These are phyloP conservation scores for Trichopus zeylanicus DNA, from an alignment of 116 monocot species.

Conservation along the genomic window DNA sequence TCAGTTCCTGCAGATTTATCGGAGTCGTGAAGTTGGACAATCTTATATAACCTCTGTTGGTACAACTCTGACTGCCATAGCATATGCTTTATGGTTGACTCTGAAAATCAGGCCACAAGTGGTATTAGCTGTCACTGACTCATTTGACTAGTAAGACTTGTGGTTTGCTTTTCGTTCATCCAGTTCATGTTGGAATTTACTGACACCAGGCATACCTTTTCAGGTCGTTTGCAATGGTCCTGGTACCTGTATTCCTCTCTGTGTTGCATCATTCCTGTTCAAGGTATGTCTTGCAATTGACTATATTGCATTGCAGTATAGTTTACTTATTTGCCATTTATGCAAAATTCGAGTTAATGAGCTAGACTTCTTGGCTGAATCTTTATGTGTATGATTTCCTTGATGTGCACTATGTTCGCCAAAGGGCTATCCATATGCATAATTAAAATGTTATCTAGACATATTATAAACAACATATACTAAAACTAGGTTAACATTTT, in stretches of 20 bases:
- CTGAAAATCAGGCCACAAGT: constrained; percentile 85
- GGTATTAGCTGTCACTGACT: constrained; percentile 27
- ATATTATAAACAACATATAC: too few species aligned
- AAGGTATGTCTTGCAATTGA: constrained; percentile 35
- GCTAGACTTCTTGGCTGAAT: too few species aligned
- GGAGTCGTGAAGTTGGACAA: constrained; percentile 95
- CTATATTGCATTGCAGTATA: too few species aligned
- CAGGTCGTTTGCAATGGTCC: constrained; percentile 98
- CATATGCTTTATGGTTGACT: constrained; percentile 70
- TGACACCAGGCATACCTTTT: constrained; percentile 4
- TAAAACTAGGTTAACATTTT: too few species aligned
- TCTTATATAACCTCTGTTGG: constrained; percentile 78
- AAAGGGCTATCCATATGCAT: too few species aligned
- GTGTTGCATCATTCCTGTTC: constrained; percentile 65
- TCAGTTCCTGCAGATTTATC: constrained; percentile 70
- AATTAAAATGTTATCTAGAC: too few species aligned
- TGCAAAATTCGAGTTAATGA: too few species aligned
- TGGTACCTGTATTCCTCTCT: constrained; percentile 90
- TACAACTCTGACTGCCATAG: constrained; percentile 69
- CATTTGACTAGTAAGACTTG: too few species aligned
- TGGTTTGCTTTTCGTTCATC: not conserved
- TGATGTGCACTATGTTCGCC: not conserved
- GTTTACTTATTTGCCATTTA: too few species aligned
- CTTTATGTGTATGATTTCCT: not conserved
- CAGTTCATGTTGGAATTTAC: not conserved